Percentiles rank a stretch among this genome's conserved stretches.
Evolutionary conservation across 768 basidiomycete genomes (phyloP).

Genomic region (Hydnomerulius pinastri): DNA sequence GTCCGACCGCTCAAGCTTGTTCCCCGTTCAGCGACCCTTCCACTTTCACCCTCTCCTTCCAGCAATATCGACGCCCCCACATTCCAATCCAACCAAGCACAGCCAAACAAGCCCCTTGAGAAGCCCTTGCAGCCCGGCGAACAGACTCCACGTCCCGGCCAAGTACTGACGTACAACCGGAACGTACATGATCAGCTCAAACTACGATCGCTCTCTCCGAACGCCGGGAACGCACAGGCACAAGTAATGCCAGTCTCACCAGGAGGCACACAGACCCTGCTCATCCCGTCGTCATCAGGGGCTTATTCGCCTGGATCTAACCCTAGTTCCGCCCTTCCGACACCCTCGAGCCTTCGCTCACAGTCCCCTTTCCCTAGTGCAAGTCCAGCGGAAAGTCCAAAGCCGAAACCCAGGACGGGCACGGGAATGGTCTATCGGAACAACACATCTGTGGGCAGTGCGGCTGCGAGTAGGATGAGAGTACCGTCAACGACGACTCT

Average conservation of each 20-base stretch:
- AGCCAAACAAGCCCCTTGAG: slow-evolving; percentile 7
- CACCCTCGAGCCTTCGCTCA: slow-evolving; percentile 13
- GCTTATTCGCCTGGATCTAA: slow-evolving; percentile 1
- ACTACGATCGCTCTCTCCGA: slow-evolving; percentile 17
- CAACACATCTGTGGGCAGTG: slow-evolving; percentile 17
- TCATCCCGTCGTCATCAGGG: slow-evolving; percentile 7
- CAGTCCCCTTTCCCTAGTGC: slow-evolving; percentile 21
- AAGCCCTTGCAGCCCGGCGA: slow-evolving; percentile 25
- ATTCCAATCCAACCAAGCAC: slow-evolving; percentile 5
- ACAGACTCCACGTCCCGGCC: slow-evolving; percentile 23
- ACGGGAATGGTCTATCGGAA: slow-evolving; percentile 70
- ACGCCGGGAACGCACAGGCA: slow-evolving; percentile 6
- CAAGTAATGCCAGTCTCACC: slow-evolving; percentile 16
- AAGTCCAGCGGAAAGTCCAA: slow-evolving; percentile 17
- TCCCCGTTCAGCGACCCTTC: slow-evolving; percentile 17
- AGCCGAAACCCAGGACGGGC: slow-evolving; percentile 60
- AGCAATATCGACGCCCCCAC: neutral
- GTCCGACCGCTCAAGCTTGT: slow-evolving; percentile 30
- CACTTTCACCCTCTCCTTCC: neutral
- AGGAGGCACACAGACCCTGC: slow-evolving; percentile 22
- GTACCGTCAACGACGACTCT: slow-evolving; percentile 31
- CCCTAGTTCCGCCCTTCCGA: slow-evolving; percentile 11
- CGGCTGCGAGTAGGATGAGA: slow-evolving; percentile 41
- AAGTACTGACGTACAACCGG: slow-evolving; percentile 33
- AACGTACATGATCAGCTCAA: slow-evolving; percentile 38